Percentiles rank a stretch among this genome's conserved stretches.
phyloP scores from a whole-genome alignment of 148 eudicot species.

The Selenicereus undatus region DNA sequence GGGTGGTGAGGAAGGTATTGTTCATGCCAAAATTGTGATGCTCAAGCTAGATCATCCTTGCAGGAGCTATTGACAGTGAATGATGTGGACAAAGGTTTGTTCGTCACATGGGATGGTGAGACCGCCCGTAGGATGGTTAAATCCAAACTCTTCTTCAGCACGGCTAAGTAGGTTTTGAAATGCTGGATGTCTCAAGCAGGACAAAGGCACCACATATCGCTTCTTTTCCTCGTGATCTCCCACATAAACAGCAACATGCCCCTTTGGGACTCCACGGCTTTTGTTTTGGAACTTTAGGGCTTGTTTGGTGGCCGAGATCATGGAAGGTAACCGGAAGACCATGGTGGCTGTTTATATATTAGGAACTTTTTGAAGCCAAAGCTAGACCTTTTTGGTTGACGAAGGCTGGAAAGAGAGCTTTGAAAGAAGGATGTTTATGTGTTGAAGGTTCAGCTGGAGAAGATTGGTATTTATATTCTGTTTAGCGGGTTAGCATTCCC shows the following conservation, averaged over 20 bases:
- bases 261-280: conserved; percentile 39
- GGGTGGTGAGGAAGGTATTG: not conserved
- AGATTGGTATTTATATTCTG: conserved; percentile 7
- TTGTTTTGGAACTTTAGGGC: conserved; percentile 27
- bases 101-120: conserved; percentile 54
- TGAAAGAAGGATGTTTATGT: not conserved
- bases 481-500: not conserved
- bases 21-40: conserved; percentile 13
- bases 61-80: conserved; percentile 11
- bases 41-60: not conserved
- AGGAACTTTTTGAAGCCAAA: not conserved
- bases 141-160: conserved; percentile 64
- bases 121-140: conserved; percentile 60
- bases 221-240: conserved; percentile 36
- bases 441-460: not conserved
- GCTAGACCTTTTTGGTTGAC: not conserved
- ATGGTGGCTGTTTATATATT: conserved; percentile 17
- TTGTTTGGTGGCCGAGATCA: conserved; percentile 34
- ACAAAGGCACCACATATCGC: conserved; percentile 46
- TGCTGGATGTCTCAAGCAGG: conserved; percentile 50
- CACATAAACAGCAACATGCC: conserved; percentile 54
- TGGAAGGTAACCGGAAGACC: conserved; percentile 41
- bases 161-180: conserved; percentile 43
- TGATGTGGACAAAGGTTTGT: conserved; percentile 27
- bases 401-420: not conserved